Conservation (phyloP, 805 yeast species). For the Lachancea dasiensis region DNA sequence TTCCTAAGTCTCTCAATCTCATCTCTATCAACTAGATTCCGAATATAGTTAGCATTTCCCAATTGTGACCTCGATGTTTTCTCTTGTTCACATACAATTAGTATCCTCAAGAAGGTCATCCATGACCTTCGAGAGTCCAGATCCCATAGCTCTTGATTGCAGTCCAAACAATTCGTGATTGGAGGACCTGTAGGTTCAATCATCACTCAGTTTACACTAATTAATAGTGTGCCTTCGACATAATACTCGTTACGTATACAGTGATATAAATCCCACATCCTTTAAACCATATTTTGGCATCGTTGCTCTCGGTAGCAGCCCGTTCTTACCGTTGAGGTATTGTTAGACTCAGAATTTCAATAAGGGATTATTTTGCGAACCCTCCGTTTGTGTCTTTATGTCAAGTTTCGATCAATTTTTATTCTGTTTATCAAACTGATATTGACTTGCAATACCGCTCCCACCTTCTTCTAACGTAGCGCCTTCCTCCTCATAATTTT, state of each 20-base stretch:
- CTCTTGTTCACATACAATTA: slow-evolving; percentile 44
- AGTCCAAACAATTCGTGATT: too few relatives aligned
- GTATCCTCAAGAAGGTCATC: slow-evolving; percentile 77
- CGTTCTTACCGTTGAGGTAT: too few relatives aligned
- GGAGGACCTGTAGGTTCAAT: too few relatives aligned
- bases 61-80: background rate
- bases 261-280: too few relatives aligned
- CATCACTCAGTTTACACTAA: too few relatives aligned
- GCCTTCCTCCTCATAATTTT: slow-evolving; percentile 47
- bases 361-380: too few relatives aligned
- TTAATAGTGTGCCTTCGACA: too few relatives aligned
- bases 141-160: slow-evolving; percentile 55
- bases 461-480: slow-evolving; percentile 79
- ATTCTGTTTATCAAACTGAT: slow-evolving; percentile 38
- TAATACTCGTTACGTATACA: too few relatives aligned
- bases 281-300: too few relatives aligned
- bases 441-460: slow-evolving; percentile 87
- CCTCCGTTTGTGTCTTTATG: too few relatives aligned
- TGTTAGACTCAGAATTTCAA: too few relatives aligned
- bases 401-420: background rate
- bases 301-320: too few relatives aligned
- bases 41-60: slow-evolving; percentile 10
- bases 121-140: slow-evolving; percentile 51
- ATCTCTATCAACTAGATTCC: slow-evolving; percentile 69
- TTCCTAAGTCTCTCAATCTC: slow-evolving; percentile 89